Base-by-base conservation (phyloP, 805 yeast genomes). In the Tetrapisispora iriomotensis region DNA sequence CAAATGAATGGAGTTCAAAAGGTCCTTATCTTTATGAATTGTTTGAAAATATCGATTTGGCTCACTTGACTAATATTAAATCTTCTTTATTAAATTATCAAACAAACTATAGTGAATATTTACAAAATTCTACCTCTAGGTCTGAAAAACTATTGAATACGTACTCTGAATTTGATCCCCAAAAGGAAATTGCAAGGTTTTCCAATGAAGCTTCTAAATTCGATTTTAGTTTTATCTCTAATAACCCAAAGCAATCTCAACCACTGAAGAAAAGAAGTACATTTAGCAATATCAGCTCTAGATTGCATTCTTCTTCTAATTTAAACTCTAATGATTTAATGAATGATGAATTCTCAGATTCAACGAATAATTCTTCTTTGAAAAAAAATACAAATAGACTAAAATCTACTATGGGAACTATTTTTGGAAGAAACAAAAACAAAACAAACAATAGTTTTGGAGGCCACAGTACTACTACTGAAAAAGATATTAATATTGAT, bases 11-110 rank as follows among this genome's bases (percentile, higher is more conserved):
- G 95, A 79, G 77, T 45, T 65, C 74, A 39, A 77, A 79, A 56
- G 90, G 92, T 2, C 90, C 94, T 2, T 75, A 71, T 40, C 75
- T 82, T 31, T 81, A 83, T 54, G 79, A 79, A 48, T 75, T 75
- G 46, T 80, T 86, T 56, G 92, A 85, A 54, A 69, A 68, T 45
- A 77, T 80, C 48, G 92, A 85, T 56, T 70, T 65, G 51, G 64
- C 65, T 59, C 76, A 84, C 62, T 68, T 75, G 59, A 67, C 62
- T 43, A 70, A 76, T 42, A 65, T 85, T 44, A 79, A 84, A 54
- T 78, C 77, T 39, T 70, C 79, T 40, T 67, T 88, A 40, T 66
- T 79, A 36, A 77, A 77, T 52, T 79, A 76, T 53, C 74, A 77
- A 56, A 74, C 85, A 13, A 72, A 77, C 30, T 64, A 70, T 41